Evolutionary conservation across 1,284 basidiomycete species (phyloP).

Genomic region (Apiotrichum domesticum): DNA sequence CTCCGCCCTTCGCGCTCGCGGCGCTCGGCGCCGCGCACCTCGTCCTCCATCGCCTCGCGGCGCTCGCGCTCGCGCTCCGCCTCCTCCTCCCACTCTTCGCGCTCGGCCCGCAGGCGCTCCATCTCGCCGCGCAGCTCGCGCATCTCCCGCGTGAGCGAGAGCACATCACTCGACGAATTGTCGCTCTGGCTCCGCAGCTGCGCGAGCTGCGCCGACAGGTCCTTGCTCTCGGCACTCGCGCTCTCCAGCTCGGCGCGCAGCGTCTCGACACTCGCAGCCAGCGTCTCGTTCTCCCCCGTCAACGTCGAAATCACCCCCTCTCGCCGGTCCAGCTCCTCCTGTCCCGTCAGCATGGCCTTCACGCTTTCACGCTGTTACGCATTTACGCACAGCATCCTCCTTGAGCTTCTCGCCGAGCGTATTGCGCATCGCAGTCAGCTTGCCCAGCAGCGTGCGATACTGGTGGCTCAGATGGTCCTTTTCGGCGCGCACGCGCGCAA

Average conservation of each 20-base stretch:
- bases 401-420: slow-evolving; percentile 91
- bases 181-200: slow-evolving; percentile 48
- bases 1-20: slow-evolving; percentile 63
- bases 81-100: slow-evolving; percentile 80
- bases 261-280: slow-evolving; percentile 62
- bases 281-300: slow-evolving; percentile 65
- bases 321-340: slow-evolving; percentile 93
- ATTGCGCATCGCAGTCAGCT: slow-evolving; percentile 86
- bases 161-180: slow-evolving; percentile 60
- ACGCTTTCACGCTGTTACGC: too few relatives aligned
- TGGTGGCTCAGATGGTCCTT: slow-evolving; percentile 78
- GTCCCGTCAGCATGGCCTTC: slow-evolving; percentile 1
- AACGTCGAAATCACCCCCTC: slow-evolving; percentile 73
- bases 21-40: slow-evolving; percentile 57
- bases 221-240: slow-evolving; percentile 66
- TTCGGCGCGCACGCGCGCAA: slow-evolving; percentile 56
- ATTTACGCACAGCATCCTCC: slow-evolving; percentile 73
- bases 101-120: slow-evolving; percentile 72
- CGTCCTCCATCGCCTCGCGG: slow-evolving; percentile 60
- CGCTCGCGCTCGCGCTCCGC: slow-evolving; percentile 67
- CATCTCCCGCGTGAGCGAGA: slow-evolving; percentile 70
- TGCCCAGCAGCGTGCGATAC: slow-evolving; percentile 78
- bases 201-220: slow-evolving; percentile 63
- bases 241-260: slow-evolving; percentile 69
- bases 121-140: slow-evolving; percentile 73